Base-by-base conservation (phyloP, 352 stramenopile genomes). In the Pythium utonaiense region DNA sequence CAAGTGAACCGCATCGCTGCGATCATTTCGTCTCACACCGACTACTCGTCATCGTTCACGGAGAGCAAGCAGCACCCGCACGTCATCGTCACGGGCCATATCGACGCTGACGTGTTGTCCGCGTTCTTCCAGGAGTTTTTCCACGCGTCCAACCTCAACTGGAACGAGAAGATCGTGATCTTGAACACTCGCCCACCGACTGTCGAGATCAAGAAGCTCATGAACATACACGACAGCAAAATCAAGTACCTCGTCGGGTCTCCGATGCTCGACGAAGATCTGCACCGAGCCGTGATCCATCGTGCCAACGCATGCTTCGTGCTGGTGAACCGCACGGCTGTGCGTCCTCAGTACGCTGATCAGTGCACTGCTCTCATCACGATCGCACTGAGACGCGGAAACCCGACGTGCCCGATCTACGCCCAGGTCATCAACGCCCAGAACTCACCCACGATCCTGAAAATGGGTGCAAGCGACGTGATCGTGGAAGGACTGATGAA, bases 41-140 rank as follows among this genome's bases (percentile, higher is more conserved):
- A 89, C 40, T 93, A 93, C 42, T 88, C 80, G 13, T 91, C 81
- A 25, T 79, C 81, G 0, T 93, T 87, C 53, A 87, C 71, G 3
- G 77, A 88, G 53, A 70, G 70, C 6, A 90, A 91, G 47, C 70
- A 88, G 34, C 77, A 90, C 30, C 86, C 88, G 8, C 83, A 91
- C 41, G 68, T 96, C 6, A 72, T 96, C 49, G 56, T 90, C 22
- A 88, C 80, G 0, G 83, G 86, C 3, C 74, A 95, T 42, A 75
- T 96, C 19, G 77, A 91, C 28, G 74, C 70, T 0, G 73, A 86
- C 31, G 75, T 75, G 45, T 71, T 93, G 9, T 66, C 74, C 1
- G 57, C 84, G 10, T 96, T 96, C 57, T 80, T 93, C n/a, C 55
- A 59, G 0, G 81, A 96, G 60, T 93, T 95, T 58, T 96, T 96